Percentiles rank a stretch among this genome's conserved stretches.
Conservation (phyloP, 164 flowering plant species). For the Stephania japonica region DNA sequence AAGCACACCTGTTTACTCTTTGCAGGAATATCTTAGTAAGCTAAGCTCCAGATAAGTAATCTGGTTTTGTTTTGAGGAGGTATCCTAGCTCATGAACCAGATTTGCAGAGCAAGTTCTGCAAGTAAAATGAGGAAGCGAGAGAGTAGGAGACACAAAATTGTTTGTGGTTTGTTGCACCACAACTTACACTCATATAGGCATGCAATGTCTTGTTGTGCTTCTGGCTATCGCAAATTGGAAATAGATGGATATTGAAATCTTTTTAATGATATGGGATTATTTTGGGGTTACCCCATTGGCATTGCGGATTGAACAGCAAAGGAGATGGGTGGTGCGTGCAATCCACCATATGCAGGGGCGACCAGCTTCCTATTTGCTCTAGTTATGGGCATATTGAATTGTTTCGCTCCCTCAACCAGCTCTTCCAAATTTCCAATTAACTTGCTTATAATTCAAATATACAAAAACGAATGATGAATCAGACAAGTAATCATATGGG, state of each 20-base stretch:
- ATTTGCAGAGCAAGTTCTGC: constrained; percentile 1
- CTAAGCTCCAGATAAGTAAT: constrained; percentile 71
- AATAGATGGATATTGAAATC: constrained; percentile 38
- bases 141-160: neutral
- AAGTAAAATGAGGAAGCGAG: neutral
- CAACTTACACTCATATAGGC: constrained; percentile 76
- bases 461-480: neutral
- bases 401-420: constrained; percentile 58
- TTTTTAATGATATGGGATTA: constrained; percentile 13
- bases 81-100: constrained; percentile 79
- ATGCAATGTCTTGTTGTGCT: constrained; percentile 56
- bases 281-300: constrained; percentile 15
- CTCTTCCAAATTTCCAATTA: constrained; percentile 66
- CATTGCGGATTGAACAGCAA: constrained; percentile 71
- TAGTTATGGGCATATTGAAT: constrained; percentile 52
- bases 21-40: constrained; percentile 56
- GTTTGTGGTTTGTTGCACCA: neutral
- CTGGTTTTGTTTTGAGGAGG: constrained; percentile 60
- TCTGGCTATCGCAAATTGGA: constrained; percentile 41
- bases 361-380: constrained; percentile 57
- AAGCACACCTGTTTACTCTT: constrained; percentile 55
- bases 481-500: too few species aligned
- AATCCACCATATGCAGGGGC: constrained; percentile 79
- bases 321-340: constrained; percentile 58
- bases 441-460: constrained; percentile 19